Evolutionary conservation across 1,139 yeast genomes (phyloP).

Genomic region (Chernovozyma sophiae-reginae): DNA sequence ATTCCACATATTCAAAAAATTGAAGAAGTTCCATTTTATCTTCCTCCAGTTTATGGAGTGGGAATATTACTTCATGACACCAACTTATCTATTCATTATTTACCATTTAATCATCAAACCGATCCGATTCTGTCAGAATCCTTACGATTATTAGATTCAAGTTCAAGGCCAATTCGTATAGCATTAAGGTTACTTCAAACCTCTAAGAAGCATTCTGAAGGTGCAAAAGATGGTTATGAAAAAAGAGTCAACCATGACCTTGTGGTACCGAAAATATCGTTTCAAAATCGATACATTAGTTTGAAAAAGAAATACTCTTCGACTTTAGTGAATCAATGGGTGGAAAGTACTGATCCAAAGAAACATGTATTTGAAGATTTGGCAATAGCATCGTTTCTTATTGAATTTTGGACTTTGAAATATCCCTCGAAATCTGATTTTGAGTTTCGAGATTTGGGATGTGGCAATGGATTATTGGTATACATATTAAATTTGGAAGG

Average conservation of each 20-base stretch:
- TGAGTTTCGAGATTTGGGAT: conserved; percentile 85
- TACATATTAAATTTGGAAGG: conserved; percentile 78
- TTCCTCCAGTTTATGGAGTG: conserved; percentile 81
- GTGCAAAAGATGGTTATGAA: conserved; percentile 79
- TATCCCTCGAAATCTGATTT: conserved; percentile 48
- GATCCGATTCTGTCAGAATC: conserved; percentile 16
- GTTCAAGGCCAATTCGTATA: conserved; percentile 70
- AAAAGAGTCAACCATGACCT: conserved; percentile 86
- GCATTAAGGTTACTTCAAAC: conserved; percentile 79
- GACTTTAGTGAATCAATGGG: conserved; percentile 77
- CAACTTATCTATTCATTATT: conserved; percentile 73
- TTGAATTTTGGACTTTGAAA: conserved; percentile 76
- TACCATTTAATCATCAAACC: conserved; percentile 49
- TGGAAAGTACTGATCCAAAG: conserved; percentile 87
- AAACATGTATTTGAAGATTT: conserved; percentile 96
- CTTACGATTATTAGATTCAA: conserved; percentile 33
- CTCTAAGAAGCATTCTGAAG: conserved; percentile 76
- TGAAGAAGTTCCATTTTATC: conserved; percentile 79
- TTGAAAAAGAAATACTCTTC: conserved; percentile 82
- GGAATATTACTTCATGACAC: conserved; percentile 57
- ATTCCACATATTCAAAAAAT: conserved; percentile 62
- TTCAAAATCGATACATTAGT: conserved; percentile 77
- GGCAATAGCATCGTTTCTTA: conserved; percentile 90
- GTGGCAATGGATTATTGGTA: conserved; percentile 91
- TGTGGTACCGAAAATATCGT: conserved; percentile 75